Evolutionary conservation across 2,329 filamentous ascomycete species (phyloP).

Genomic region (Diaporthe batatas): DNA sequence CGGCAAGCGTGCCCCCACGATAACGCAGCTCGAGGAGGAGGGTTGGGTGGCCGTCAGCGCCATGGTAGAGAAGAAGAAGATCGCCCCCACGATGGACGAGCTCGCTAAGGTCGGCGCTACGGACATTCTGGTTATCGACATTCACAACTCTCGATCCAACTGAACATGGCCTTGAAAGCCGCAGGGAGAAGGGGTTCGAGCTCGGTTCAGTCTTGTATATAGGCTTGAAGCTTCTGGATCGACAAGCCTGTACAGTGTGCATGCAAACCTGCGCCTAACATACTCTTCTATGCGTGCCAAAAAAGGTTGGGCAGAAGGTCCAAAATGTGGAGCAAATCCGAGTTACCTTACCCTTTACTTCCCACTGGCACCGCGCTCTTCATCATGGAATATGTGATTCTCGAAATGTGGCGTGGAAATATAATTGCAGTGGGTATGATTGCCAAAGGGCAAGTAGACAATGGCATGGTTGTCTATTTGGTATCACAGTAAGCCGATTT

Average conservation of each 20-base stretch:
- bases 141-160: slow-evolving; percentile 73
- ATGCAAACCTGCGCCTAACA: not conserved
- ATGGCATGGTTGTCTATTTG: slow-evolving; percentile 26
- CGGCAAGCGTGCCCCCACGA: slow-evolving; percentile 91
- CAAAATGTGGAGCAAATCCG: not conserved
- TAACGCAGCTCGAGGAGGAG: slow-evolving; percentile 88
- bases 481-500: slow-evolving; percentile 31
- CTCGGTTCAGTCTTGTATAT: slow-evolving; percentile 12
- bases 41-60: slow-evolving; percentile 94
- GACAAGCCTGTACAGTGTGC: slow-evolving; percentile 1
- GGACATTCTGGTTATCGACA: slow-evolving; percentile 87
- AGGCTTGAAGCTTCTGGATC: slow-evolving; percentile 17
- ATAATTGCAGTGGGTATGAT: slow-evolving; percentile 10
- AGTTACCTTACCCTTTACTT: too few relatives aligned
- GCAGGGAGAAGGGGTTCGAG: not conserved
- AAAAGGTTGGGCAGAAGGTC: too few relatives aligned
- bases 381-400: not conserved
- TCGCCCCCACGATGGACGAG: slow-evolving; percentile 89
- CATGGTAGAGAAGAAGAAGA: slow-evolving; percentile 91
- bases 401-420: not conserved
- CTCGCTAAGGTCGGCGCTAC: slow-evolving; percentile 81
- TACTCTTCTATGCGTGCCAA: not conserved
- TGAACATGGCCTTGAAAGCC: not conserved
- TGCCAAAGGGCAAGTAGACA: slow-evolving; percentile 2
- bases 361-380: not conserved